A percentile compares a stretch with the other conserved stretches of the same genome.
phyloP scores from a whole-genome alignment of 2,329 filamentous ascomycete genomes.

The Tolypocladium ophioglossoides region DNA sequence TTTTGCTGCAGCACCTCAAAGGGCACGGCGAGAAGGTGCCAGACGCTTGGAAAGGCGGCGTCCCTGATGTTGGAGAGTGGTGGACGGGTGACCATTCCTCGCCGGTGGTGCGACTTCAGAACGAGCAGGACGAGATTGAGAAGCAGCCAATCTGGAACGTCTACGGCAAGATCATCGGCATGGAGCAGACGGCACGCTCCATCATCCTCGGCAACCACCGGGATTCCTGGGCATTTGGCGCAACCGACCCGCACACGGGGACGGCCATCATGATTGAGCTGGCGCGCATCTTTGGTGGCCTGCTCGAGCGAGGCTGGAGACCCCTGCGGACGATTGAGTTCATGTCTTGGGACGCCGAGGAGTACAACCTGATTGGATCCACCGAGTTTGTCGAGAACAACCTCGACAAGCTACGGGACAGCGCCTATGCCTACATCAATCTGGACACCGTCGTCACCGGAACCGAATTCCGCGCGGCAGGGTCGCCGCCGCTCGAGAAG shows the following conservation, averaged over 20 bases:
- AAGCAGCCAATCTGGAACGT: slow-evolving; percentile 88
- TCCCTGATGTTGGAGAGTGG: slow-evolving; percentile 68
- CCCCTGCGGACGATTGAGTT: slow-evolving; percentile 94
- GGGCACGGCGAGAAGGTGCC: slow-evolving; percentile 63
- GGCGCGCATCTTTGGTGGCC: slow-evolving; percentile 70
- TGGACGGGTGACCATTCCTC: slow-evolving; percentile 72
- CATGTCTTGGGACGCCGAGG: slow-evolving; percentile 89
- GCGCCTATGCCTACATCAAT: slow-evolving; percentile 84
- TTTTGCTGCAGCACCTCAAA: slow-evolving; percentile 63
- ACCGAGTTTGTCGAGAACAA: slow-evolving; percentile 92
- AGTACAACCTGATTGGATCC: slow-evolving; percentile 88
- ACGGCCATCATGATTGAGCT: slow-evolving; percentile 89
- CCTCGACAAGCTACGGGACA: slow-evolving; percentile 56
- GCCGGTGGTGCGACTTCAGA: slow-evolving; percentile 71
- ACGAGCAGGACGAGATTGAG: slow-evolving; percentile 74
- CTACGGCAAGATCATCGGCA: slow-evolving; percentile 71
- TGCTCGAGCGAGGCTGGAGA: slow-evolving; percentile 70
- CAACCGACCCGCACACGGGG: slow-evolving; percentile 75
- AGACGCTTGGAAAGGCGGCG: slow-evolving; percentile 63
- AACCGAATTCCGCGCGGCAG: slow-evolving; percentile 62
- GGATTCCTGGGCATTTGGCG: slow-evolving; percentile 85
- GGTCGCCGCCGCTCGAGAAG: slow-evolving; percentile 68
- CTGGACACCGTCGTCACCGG: slow-evolving; percentile 77
- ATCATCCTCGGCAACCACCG: slow-evolving; percentile 90
- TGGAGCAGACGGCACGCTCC: slow-evolving; percentile 72